Evolutionary conservation across 2,329 filamentous ascomycete genomes (phyloP).

Genomic region (Metarhizium anisopliae): DNA sequence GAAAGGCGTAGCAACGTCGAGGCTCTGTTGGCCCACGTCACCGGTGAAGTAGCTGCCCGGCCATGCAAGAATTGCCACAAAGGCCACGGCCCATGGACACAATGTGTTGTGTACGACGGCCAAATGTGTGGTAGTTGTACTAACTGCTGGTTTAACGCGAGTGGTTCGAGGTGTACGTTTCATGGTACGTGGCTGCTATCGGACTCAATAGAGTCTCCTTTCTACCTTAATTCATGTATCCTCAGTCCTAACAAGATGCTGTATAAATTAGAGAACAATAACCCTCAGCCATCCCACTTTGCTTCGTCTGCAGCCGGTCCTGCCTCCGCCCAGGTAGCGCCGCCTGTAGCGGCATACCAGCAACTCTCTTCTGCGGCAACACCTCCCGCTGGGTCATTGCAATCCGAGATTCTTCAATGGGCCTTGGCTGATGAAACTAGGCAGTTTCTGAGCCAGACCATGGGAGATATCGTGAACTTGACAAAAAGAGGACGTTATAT

Average conservation of each 20-base stretch:
- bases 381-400: constrained; percentile 1
- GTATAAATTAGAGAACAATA: constrained; percentile 31
- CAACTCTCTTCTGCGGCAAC: constrained; percentile 1
- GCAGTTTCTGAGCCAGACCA: constrained; percentile 25
- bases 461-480: constrained; percentile 34
- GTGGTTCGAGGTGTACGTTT: constrained; percentile 50
- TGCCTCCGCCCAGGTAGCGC: constrained; percentile 12
- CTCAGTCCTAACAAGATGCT: not conserved
- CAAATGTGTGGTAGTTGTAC: constrained; percentile 54
- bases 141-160: constrained; percentile 57
- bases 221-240: not conserved
- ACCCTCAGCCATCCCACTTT: constrained; percentile 24
- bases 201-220: not conserved
- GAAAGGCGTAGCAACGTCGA: constrained; percentile 51
- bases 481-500: constrained; percentile 36
- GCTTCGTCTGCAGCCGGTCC: constrained; percentile 3
- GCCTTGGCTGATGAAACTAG: constrained; percentile 12
- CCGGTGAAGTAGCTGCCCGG: constrained; percentile 36
- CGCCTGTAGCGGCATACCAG: constrained; percentile 11
- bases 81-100: constrained; percentile 49
- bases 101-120: constrained; percentile 49
- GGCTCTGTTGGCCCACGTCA: constrained; percentile 48
- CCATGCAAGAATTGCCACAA: constrained; percentile 53
- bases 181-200: constrained; percentile 36
- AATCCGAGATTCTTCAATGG: constrained; percentile 27